Evolutionary conservation across 169 alveolate species (phyloP).

Genomic region (Theileria annulata): DNA sequence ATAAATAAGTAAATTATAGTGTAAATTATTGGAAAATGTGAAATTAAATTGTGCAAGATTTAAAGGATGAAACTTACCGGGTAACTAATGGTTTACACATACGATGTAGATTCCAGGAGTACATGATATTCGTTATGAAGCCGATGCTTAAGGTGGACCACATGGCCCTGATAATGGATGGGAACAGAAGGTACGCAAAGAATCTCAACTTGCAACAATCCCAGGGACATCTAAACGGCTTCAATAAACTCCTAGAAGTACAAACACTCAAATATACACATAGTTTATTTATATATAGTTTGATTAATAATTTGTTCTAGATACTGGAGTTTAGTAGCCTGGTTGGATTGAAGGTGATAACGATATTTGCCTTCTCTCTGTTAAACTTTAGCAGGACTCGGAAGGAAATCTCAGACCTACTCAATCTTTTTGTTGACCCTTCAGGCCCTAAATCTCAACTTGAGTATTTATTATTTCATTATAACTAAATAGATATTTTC

Average conservation of each 20-base stretch:
- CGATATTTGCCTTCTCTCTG: constrained; percentile 85
- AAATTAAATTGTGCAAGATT: not conserved
- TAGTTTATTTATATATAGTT: not conserved
- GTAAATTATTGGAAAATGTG: not conserved
- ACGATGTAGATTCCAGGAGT: constrained; percentile 22
- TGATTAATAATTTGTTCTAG: constrained; percentile 33
- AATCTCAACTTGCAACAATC: constrained; percentile 19
- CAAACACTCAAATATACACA: not conserved
- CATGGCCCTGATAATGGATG: constrained; percentile 88
- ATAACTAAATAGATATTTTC: no score
- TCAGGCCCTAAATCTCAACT: not conserved
- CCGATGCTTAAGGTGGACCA: constrained; percentile 57
- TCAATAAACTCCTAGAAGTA: constrained; percentile 54
- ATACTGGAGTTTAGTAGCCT: constrained; percentile 70
- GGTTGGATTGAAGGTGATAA: constrained; percentile 75
- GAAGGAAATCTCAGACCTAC: constrained; percentile 35
- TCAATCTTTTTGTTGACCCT: constrained; percentile 16
- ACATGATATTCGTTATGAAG: constrained; percentile 13
- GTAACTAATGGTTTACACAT: not conserved
- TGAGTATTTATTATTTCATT: not conserved
- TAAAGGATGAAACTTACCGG: not conserved
- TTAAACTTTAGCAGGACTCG: constrained; percentile 77
- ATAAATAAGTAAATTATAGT: not conserved
- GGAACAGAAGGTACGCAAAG: constrained; percentile 87
- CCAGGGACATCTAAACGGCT: constrained; percentile 52